Evolutionary conservation across 1,284 basidiomycete species (phyloP).

Genomic region (Limonomyces culmigenus): DNA sequence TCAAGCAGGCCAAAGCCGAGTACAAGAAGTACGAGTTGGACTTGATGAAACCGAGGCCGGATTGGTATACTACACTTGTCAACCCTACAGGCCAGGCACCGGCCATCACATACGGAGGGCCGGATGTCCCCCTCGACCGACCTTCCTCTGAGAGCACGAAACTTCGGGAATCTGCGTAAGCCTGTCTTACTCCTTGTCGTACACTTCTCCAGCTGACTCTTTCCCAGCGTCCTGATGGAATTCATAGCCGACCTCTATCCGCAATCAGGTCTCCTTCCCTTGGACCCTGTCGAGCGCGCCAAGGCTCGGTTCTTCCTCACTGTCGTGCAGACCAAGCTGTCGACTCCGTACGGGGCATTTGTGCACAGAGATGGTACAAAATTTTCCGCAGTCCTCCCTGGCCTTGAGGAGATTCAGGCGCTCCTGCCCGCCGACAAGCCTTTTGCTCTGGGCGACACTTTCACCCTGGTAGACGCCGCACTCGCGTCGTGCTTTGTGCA

Average conservation of each 20-base stretch:
- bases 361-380: slow-evolving; percentile 23
- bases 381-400: slow-evolving; percentile 19
- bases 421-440: slow-evolving; percentile 13
- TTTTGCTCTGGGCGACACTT: slow-evolving; percentile 17
- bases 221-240: slow-evolving; percentile 31
- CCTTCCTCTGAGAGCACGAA: slow-evolving; percentile 41
- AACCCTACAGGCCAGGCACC: too few relatives aligned
- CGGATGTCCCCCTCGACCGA: slow-evolving; percentile 27
- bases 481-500: slow-evolving; percentile 30
- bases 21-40: too few relatives aligned
- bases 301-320: slow-evolving; percentile 45
- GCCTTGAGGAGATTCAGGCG: slow-evolving; percentile 15
- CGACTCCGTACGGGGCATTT: slow-evolving; percentile 17
- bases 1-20: too few relatives aligned
- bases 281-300: slow-evolving; percentile 35
- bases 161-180: slow-evolving; percentile 34
- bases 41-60: too few relatives aligned
- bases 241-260: slow-evolving; percentile 42
- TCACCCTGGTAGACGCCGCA: slow-evolving; percentile 36
- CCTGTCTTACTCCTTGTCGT: too few relatives aligned
- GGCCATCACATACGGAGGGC: slow-evolving; percentile 39
- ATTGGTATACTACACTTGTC: too few relatives aligned
- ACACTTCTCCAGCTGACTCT: neutral
- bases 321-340: slow-evolving; percentile 23
- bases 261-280: slow-evolving; percentile 26